Evolutionary conservation across 441 rosid species (phyloP).

Genomic region (Mallotus repandus): DNA sequence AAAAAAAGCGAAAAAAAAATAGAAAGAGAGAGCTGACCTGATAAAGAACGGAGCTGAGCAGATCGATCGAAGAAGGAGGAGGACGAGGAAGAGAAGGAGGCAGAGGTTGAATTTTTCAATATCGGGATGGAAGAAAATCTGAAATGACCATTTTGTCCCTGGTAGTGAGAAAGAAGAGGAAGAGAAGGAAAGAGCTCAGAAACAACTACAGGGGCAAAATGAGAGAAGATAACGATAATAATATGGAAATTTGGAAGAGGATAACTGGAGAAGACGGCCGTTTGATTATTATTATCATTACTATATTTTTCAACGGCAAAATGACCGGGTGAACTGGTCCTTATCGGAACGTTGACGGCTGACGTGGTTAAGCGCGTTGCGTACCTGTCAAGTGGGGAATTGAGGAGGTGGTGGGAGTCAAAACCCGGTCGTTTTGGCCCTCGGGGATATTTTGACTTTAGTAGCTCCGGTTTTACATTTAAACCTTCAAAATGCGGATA

Average conservation of each 20-base stretch:
- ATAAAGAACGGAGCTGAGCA: background rate
- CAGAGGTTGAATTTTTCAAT: background rate
- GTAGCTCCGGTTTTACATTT: background rate
- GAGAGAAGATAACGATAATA: background rate
- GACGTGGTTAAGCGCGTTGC: constrained; percentile 4
- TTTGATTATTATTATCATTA: background rate
- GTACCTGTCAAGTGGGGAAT: background rate
- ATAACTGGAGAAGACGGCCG: no score
- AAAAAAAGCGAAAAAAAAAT: background rate
- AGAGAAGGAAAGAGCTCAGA: background rate
- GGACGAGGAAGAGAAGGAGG: background rate
- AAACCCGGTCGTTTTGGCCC: background rate
- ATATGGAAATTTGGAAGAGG: no score
- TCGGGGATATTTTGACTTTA: no score
- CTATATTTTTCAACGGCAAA: background rate
- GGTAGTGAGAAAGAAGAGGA: background rate
- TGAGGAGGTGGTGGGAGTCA: background rate
- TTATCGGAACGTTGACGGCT: background rate
- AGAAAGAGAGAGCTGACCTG: constrained; percentile 18
- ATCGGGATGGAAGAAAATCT: accelerated
- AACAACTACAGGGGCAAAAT: background rate
- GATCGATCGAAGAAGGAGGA: constrained; percentile 8
- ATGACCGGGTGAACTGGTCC: constrained; percentile 13
- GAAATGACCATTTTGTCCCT: constrained; percentile 26
- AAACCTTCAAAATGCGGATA: no score